Evolutionary conservation across 2,329 filamentous ascomycete species (phyloP), one percentile per base, ranked within the genome.

Genomic region (Fusarium hainanense): DNA sequence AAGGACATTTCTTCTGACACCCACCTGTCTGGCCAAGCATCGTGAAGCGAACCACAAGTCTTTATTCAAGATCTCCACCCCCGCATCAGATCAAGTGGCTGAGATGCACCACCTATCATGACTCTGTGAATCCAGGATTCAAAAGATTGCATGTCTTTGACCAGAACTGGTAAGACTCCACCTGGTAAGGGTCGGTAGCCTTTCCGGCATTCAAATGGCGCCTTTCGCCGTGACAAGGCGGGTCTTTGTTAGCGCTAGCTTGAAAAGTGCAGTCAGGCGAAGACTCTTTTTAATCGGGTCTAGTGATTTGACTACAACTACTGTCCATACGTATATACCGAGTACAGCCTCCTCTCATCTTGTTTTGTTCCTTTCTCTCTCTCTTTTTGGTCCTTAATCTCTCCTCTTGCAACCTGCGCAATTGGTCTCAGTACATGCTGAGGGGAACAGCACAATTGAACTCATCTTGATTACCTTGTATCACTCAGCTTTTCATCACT

Each of bases 21-120:
- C n/a, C n/a, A n/a, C 61, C 41, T 37, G 21, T 16, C 25, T 13
- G 41, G 44, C 42, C 61, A 55, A 57, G 51, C 42, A 61, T 66
- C 40, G 32, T 58, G 55, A 68, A 58, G 46, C 65, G 25, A 50
- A 56, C 54, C 54, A 62, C 54, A 58, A 50, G 42, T 42, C 34
- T 40, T 51, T 41, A 50, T 62, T 40, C 54, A 59, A 48, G 72
- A 66, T 74, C 72, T 74, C 72, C 70, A 73, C 72, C 72, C 72
- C 72, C 72, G 66, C 72, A 71, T 65, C 63, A 40, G 32, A 37
- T 51, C 54, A 43, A 50, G 48, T 54, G 61, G 47, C 43, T 34
- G 61, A 70, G 67, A 54, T 61, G 37, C 44, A 57, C 66, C 52
- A 57, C 66, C 52, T 50, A 63, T 58, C 50, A 66, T 46, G 55